A percentile compares a stretch with the other conserved stretches of the same genome.
Evolutionary conservation across 2,329 filamentous ascomycete species (phyloP).

Genomic region (Chaetomiaceae sp.): DNA sequence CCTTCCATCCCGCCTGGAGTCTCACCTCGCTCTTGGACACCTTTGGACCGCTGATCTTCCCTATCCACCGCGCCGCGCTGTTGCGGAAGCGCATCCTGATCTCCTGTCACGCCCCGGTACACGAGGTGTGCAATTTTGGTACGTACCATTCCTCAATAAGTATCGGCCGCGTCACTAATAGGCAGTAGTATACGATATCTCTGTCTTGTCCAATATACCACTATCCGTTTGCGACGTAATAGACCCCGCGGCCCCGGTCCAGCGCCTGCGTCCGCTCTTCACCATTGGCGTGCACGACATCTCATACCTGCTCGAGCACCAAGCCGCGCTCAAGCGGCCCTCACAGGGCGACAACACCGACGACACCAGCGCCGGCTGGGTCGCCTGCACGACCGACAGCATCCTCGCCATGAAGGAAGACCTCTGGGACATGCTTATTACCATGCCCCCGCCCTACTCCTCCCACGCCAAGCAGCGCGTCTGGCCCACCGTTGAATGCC

Average conservation of each 20-base stretch:
- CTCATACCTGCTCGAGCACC: constrained; percentile 61
- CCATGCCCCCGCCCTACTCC: constrained; percentile 61
- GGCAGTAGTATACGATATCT: constrained; percentile 92
- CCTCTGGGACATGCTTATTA: constrained; percentile 85
- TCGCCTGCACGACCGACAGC: constrained; percentile 92
- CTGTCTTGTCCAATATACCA: constrained; percentile 85
- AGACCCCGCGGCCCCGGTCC: constrained; percentile 52
- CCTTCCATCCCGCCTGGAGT: constrained; percentile 81
- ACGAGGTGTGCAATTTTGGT: constrained; percentile 86
- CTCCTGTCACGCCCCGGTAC: constrained; percentile 78
- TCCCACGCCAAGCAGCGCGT: constrained; percentile 52
- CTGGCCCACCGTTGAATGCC: constrained; percentile 71
- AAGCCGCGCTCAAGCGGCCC: constrained; percentile 23
- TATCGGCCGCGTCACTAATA: no score
- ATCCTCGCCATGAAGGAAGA: constrained; percentile 81
- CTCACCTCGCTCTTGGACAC: constrained; percentile 69
- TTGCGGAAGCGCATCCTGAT: constrained; percentile 84
- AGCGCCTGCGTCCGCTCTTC: constrained; percentile 77
- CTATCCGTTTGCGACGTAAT: constrained; percentile 64
- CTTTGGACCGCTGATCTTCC: constrained; percentile 89
- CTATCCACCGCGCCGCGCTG: constrained; percentile 80
- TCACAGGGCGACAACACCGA: constrained; percentile 30
- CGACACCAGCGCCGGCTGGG: constrained; percentile 63
- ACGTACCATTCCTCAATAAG: no score
- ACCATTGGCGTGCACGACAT: constrained; percentile 92